These are phyloP conservation scores for Aspergillus uvarum DNA, from an alignment of 2,329 filamentous ascomycete genomes.

Conservation along the genomic window DNA sequence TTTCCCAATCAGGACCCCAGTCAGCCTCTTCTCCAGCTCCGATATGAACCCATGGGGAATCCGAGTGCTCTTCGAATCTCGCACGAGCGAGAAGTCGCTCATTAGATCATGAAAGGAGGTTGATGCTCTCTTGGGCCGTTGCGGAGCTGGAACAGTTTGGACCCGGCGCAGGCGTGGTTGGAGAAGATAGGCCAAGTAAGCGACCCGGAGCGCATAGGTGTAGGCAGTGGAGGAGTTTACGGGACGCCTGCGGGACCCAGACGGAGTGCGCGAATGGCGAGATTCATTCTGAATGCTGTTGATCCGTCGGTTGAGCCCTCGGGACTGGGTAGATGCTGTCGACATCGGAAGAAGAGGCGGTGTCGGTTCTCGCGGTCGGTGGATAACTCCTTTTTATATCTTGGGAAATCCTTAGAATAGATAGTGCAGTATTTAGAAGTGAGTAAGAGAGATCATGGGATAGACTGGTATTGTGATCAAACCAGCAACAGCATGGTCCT, in stretches of 20 bases:
- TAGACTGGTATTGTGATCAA: slow-evolving; percentile 17
- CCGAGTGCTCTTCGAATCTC: slow-evolving; percentile 67
- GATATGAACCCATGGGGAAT: slow-evolving; percentile 71
- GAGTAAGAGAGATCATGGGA: slow-evolving; percentile 34
- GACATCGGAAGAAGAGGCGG: slow-evolving; percentile 42
- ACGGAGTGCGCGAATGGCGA: slow-evolving; percentile 44
- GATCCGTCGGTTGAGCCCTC: slow-evolving; percentile 48
- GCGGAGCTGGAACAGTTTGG: slow-evolving; percentile 72
- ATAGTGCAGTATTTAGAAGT: slow-evolving; percentile 24
- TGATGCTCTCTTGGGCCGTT: slow-evolving; percentile 66
- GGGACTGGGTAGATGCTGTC: slow-evolving; percentile 47
- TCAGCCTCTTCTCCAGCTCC: slow-evolving; percentile 74
- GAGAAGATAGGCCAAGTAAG: slow-evolving; percentile 88
- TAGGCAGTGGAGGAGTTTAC: slow-evolving; percentile 74
- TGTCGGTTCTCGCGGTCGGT: not conserved
- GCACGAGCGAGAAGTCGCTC: slow-evolving; percentile 74
- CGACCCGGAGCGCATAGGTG: slow-evolving; percentile 83
- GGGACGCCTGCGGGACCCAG: slow-evolving; percentile 43
- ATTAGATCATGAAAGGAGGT: slow-evolving; percentile 77
- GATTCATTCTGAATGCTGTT: slow-evolving; percentile 48
- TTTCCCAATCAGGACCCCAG: slow-evolving; percentile 74
- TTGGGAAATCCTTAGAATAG: slow-evolving; percentile 23
- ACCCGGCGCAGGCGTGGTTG: slow-evolving; percentile 87
- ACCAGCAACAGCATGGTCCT: slow-evolving; percentile 24
- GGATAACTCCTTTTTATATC: not conserved